Conservation (phyloP, 2,329 filamentous ascomycete genomes). For the Pyrenochaeta sp. region DNA sequence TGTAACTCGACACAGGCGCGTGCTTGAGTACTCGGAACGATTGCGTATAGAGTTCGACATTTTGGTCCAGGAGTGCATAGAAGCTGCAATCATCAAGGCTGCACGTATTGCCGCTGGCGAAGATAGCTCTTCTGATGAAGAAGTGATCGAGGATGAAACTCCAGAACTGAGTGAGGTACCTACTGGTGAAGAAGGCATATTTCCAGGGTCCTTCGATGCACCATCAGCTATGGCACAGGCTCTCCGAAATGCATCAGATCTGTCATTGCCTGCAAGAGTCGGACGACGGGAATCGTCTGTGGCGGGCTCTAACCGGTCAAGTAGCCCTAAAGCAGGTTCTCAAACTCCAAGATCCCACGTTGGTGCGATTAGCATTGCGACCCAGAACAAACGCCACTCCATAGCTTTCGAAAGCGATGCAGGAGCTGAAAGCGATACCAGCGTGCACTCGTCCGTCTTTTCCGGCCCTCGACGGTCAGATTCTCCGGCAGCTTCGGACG, state of each 20-base stretch:
- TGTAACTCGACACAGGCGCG: constrained; percentile 86
- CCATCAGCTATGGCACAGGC: constrained; percentile 64
- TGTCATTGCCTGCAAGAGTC: constrained; percentile 52
- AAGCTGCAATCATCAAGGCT: constrained; percentile 88
- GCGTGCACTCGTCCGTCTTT: constrained; percentile 79
- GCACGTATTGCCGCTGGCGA: constrained; percentile 86
- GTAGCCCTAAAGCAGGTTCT: constrained; percentile 82
- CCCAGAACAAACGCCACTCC: constrained; percentile 75
- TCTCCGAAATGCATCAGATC: constrained; percentile 62
- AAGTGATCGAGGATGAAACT: constrained; percentile 54
- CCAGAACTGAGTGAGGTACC: constrained; percentile 53
- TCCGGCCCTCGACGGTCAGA: constrained; percentile 78
- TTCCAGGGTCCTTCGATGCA: constrained; percentile 65
- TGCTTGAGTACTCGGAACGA: constrained; percentile 94
- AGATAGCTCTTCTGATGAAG: constrained; percentile 74
- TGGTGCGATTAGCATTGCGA: constrained; percentile 63
- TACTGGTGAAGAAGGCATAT: constrained; percentile 62
- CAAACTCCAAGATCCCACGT: constrained; percentile 88
- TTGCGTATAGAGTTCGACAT: constrained; percentile 94
- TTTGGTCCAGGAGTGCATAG: constrained; percentile 93
- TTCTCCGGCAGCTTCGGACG: constrained; percentile 83
- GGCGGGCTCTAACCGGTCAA: constrained; percentile 81
- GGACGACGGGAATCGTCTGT: constrained; percentile 66
- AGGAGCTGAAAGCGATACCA: constrained; percentile 86
- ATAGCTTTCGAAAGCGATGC: constrained; percentile 84